Evolutionary conservation across 345 rosid species (phyloP), one percentile per base, ranked within the genome.

Genomic region (Ceriops decandra): DNA sequence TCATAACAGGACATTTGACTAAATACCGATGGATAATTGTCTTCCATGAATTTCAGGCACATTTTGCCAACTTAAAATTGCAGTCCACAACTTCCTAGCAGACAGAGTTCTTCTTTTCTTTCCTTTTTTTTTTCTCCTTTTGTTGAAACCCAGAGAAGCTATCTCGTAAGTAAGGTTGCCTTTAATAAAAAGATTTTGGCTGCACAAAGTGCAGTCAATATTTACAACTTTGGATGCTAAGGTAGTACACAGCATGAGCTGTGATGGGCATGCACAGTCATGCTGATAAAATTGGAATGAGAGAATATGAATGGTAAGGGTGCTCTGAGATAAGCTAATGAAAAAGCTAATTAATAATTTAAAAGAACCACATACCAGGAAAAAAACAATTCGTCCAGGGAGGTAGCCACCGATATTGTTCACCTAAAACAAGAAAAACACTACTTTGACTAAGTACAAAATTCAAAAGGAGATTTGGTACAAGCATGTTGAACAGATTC

Each of bases 351-450:
- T 49, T 31, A 21, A 60, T 33, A 57, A 32, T 19, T n/a, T 53
- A 65, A 27, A 68, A 27, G 52, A 0, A 64, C 22, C 69, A 79
- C 85, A 13, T 87, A 95, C 99, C 97, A 95, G 82, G 95, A 95
- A 95, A 77, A 95, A 95, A 62, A 95, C 99, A 36, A 95, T 92
- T 70, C 97, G 73, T 77, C 99, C 99, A 63, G 99, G 99, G 79
- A 95, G 97, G 82, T 95, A 95, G 73, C 99, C 99, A 69, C 98
- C 88, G 74, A 95, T 95, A 72, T 95, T 92, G 81, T 95, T 95
- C 73, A 92, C 95, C 98, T 95, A 87, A 75, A 76, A 35, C 22
- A 32, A 35, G 26, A 24, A 10, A 10, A 49, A 10, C 5, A 15
- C 31, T 1, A 56, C 36, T 38, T 27, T 57, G 24, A 22, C 57